phyloP scores from a whole-genome alignment of 2,329 filamentous ascomycete genomes.

The Aspergillus proliferans region DNA sequence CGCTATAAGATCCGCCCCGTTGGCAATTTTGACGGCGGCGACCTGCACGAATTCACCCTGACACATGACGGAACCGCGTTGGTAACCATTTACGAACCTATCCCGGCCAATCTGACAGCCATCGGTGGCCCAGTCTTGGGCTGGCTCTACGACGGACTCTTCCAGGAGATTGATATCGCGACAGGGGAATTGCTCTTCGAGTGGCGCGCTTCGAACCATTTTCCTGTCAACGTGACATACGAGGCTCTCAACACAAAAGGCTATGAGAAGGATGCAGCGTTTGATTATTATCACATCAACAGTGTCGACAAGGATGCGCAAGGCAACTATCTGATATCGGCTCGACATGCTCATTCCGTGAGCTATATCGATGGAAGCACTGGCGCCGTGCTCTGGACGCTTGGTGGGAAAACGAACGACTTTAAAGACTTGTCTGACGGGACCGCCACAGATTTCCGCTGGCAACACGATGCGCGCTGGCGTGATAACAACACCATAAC shows the following conservation, averaged over 20 bases:
- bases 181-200: slow-evolving; percentile 30
- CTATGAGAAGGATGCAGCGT: slow-evolving; percentile 23
- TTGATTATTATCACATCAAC: slow-evolving; percentile 56
- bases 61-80: slow-evolving; percentile 25
- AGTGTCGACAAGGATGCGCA: slow-evolving; percentile 47
- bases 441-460: slow-evolving; percentile 34
- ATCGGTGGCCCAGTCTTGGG: slow-evolving; percentile 21
- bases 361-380: slow-evolving; percentile 43
- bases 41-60: slow-evolving; percentile 32
- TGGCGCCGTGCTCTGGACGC: slow-evolving; percentile 48
- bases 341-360: slow-evolving; percentile 45
- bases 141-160: slow-evolving; percentile 26
- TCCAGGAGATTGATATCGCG: slow-evolving; percentile 31
- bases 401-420: slow-evolving; percentile 46
- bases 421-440: slow-evolving; percentile 38
- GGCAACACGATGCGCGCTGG: slow-evolving; percentile 49
- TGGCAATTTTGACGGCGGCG: slow-evolving; percentile 16
- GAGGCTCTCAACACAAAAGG: slow-evolving; percentile 7
- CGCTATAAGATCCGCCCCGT: slow-evolving; percentile 14
- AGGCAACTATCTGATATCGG: slow-evolving; percentile 51
- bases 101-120: slow-evolving; percentile 19
- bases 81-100: slow-evolving; percentile 24
- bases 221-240: slow-evolving; percentile 17
- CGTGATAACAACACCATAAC: slow-evolving; percentile 22
- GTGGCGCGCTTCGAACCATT: slow-evolving; percentile 32